phyloP scores from a whole-genome alignment of 169 alveolate genomes.

The Perkinsus olseni region DNA sequence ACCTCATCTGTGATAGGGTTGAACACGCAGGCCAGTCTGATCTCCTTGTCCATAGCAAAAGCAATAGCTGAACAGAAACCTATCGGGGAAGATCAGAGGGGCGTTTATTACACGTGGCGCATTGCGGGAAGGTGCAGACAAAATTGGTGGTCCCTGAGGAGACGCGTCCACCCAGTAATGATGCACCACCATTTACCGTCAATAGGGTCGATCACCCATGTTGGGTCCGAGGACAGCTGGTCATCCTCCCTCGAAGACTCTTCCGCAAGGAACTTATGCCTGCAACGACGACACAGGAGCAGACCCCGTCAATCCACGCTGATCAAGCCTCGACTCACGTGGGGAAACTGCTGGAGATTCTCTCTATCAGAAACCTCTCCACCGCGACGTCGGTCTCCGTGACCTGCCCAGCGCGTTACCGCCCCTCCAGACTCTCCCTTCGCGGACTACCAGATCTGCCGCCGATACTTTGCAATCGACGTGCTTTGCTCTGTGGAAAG shows the following conservation, averaged over 20 bases:
- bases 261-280: neutral
- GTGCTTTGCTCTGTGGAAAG: neutral
- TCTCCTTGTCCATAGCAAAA: neutral
- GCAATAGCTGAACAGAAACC: neutral
- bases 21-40: neutral
- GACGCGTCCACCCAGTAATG: neutral
- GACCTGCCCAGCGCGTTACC: neutral
- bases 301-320: neutral
- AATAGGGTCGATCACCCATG: neutral
- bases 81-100: neutral
- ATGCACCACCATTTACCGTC: neutral
- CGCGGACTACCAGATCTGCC: neutral
- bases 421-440: too few species aligned
- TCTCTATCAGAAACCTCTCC: neutral
- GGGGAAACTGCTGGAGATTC: neutral
- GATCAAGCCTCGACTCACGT: neutral
- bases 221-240: neutral
- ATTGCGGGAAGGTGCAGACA: neutral
- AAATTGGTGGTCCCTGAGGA: neutral
- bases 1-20: neutral
- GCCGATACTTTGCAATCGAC: neutral
- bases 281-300: too few species aligned
- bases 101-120: neutral
- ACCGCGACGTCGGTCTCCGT: neutral
- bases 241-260: neutral